phyloP scores from a whole-genome alignment of 1,139 yeast species.

The Hansenula lynferdii region DNA sequence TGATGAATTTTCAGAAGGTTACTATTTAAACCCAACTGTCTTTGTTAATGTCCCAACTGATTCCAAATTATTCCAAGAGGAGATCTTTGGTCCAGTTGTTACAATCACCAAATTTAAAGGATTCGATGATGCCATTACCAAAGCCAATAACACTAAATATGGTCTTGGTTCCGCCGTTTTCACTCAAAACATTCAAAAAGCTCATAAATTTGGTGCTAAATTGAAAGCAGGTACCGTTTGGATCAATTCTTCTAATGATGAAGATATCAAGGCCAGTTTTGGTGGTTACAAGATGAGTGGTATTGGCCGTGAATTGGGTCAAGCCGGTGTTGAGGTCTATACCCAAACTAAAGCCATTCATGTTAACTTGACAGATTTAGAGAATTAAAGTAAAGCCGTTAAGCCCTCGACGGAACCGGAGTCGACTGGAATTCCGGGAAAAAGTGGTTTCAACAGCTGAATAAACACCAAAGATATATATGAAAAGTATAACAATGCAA shows the following conservation, averaged over 20 bases:
- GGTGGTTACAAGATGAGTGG: conserved; percentile 73
- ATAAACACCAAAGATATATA: no score
- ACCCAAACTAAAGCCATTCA: conserved; percentile 50
- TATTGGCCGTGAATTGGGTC: conserved; percentile 68
- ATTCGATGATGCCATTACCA: conserved; percentile 58
- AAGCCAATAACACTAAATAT: conserved; percentile 59
- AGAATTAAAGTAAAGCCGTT: no score
- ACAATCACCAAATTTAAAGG: conserved; percentile 56
- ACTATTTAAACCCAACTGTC: conserved; percentile 62
- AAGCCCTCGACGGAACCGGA: no score
- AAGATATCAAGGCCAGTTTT: conserved; percentile 64
- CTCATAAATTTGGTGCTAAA: conserved; percentile 57
- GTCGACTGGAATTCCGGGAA: no score
- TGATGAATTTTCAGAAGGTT: conserved; percentile 37
- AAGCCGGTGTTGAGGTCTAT: conserved; percentile 63
- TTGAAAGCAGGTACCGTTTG: conserved; percentile 69
- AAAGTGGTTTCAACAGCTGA: no score
- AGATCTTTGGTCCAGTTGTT: conserved; percentile 64
- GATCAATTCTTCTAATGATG: conserved; percentile 59
- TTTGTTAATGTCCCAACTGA: conserved; percentile 54
- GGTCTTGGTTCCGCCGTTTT: conserved; percentile 77
- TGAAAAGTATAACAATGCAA: no score
- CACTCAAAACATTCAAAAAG: conserved; percentile 53
- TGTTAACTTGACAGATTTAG: conserved; percentile 17
- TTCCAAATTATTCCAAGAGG: conserved; percentile 59